These are phyloP conservation scores for Penicillium sp. DNA, from an alignment of 2,329 filamentous ascomycete species.

Conservation along the genomic window DNA sequence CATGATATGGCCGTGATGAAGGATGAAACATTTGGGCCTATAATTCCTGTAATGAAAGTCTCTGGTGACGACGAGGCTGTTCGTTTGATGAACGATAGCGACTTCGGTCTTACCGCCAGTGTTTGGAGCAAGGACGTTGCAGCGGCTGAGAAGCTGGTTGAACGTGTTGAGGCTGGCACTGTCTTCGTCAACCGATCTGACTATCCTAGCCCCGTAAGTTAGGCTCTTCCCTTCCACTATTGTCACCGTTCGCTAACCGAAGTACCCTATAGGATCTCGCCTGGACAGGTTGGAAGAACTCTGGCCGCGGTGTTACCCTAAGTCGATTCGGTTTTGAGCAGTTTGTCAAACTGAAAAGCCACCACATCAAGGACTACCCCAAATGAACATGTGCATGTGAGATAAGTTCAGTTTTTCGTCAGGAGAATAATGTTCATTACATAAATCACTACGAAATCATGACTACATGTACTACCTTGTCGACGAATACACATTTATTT, in stretches of 20 bases:
- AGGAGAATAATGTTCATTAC: neutral
- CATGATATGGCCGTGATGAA: constrained; percentile 87
- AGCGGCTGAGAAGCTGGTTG: constrained; percentile 71
- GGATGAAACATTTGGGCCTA: constrained; percentile 91
- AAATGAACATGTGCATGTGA: constrained; percentile 39
- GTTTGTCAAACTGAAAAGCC: constrained; percentile 95
- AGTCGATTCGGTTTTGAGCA: constrained; percentile 91
- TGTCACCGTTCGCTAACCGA: neutral
- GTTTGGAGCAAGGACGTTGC: constrained; percentile 90
- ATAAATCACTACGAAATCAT: neutral
- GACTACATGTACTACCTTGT: neutral
- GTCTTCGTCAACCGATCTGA: constrained; percentile 96
- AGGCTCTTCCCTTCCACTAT: neutral
- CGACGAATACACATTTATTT: neutral
- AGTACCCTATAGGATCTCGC: constrained; percentile 68
- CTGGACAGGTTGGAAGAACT: constrained; percentile 99
- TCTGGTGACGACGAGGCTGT: constrained; percentile 77
- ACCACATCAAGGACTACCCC: constrained; percentile 79
- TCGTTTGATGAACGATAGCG: constrained; percentile 86
- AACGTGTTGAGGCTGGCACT: constrained; percentile 84
- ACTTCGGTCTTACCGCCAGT: constrained; percentile 92
- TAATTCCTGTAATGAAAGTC: constrained; percentile 88
- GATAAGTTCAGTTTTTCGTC: neutral
- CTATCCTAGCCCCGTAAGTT: constrained; percentile 81
- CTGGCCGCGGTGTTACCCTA: constrained; percentile 84